phyloP scores from a whole-genome alignment of 2,329 filamentous ascomycete species.

The Pezicula neosporulosa region DNA sequence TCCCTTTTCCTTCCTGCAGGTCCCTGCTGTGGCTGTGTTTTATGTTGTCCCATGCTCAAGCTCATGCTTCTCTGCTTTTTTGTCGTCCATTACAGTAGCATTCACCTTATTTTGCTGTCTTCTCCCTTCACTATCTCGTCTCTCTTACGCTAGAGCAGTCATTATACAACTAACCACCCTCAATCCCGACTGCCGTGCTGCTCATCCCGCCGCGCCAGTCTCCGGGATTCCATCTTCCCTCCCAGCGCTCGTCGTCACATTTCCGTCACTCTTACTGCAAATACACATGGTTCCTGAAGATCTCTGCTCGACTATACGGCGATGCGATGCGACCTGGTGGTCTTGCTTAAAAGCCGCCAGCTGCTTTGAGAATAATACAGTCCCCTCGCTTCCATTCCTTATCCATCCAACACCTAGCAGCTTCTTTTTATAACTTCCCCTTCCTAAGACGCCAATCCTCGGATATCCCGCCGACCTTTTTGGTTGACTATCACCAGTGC shows the following conservation, averaged over 20 bases:
- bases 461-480: background rate
- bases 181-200: too few relatives aligned
- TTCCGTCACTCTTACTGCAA: background rate
- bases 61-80: too few relatives aligned
- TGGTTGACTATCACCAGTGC: background rate
- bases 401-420: background rate
- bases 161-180: too few relatives aligned
- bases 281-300: conserved; percentile 15
- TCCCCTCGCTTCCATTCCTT: conserved; percentile 3
- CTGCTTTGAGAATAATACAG: background rate
- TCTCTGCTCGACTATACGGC: conserved; percentile 4
- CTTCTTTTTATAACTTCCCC: conserved; percentile 1
- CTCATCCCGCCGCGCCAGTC: background rate
- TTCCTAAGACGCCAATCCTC: background rate
- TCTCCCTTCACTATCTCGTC: too few relatives aligned
- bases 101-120: too few relatives aligned
- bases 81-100: too few relatives aligned
- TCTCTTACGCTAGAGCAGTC: too few relatives aligned
- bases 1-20: too few relatives aligned
- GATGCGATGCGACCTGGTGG: background rate
- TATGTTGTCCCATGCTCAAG: too few relatives aligned
- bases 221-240: background rate
- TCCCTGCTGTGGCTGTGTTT: too few relatives aligned
- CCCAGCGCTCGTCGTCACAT: background rate
- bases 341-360: background rate